phyloP scores from a whole-genome alignment of 23 red algal genomes.

The Agarophyton chilense region DNA sequence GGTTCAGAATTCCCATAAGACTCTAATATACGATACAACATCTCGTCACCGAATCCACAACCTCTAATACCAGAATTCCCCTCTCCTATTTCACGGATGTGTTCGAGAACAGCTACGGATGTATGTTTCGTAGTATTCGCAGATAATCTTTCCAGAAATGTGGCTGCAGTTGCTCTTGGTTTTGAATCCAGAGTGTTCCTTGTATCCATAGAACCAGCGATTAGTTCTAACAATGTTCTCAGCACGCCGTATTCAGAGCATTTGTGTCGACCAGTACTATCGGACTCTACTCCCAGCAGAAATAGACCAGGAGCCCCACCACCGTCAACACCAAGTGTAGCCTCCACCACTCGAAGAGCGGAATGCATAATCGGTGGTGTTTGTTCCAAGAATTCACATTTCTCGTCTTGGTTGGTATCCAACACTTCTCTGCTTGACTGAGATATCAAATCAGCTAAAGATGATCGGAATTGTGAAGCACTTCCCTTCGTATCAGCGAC shows the following conservation, averaged over 20 bases:
- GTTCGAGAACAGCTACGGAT: conserved; percentile 60
- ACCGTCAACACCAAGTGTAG: conserved; percentile 57
- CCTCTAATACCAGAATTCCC: conserved; percentile 21
- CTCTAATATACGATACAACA: conserved; percentile 48
- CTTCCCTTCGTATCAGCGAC: not conserved
- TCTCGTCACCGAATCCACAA: conserved; percentile 65
- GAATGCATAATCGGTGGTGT: conserved; percentile 61
- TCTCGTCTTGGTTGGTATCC: not conserved
- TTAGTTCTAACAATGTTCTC: conserved; percentile 51
- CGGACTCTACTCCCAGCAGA: conserved; percentile 45
- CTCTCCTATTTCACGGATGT: conserved; percentile 34
- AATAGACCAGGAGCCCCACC: conserved; percentile 44
- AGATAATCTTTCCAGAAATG: conserved; percentile 54
- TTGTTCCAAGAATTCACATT: not conserved
- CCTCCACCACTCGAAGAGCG: conserved; percentile 62
- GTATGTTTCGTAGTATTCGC: conserved; percentile 46
- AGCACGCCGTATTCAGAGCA: conserved; percentile 29
- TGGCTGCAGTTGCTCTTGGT: conserved; percentile 44
- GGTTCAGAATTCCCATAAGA: conserved; percentile 32
- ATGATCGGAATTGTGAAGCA: conserved; percentile 61
- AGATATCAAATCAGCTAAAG: conserved; percentile 45
- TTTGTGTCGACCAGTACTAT: not conserved
- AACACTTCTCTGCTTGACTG: not conserved
- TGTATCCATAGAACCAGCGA: conserved; percentile 42
- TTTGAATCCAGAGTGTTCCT: conserved; percentile 29